Percentiles rank a stretch among this genome's conserved stretches.
Conservation (phyloP, 1,139 yeast species). For the Pichia sp. region DNA sequence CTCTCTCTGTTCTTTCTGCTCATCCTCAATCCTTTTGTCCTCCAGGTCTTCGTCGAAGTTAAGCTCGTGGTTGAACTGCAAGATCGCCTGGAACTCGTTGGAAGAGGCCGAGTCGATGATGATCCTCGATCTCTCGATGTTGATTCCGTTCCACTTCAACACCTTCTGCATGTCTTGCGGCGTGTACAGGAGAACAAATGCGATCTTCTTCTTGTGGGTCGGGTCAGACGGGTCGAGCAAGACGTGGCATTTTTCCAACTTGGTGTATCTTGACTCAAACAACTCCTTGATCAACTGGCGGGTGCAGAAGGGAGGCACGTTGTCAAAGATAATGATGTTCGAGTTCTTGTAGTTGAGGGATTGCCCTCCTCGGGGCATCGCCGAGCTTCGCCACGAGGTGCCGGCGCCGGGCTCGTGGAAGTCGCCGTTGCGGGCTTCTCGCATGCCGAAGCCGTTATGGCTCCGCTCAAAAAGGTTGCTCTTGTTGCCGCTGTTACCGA, state of each 20-base stretch:
- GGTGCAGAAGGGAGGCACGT: slow-evolving; percentile 28
- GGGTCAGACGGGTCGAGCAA: slow-evolving; percentile 27
- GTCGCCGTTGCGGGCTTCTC: not conserved
- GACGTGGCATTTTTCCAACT: slow-evolving; percentile 27
- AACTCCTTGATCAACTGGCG: slow-evolving; percentile 27
- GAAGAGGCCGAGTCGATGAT: slow-evolving; percentile 20
- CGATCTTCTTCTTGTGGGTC: slow-evolving; percentile 26
- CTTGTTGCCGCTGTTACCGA: not conserved
- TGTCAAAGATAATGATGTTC: slow-evolving; percentile 29
- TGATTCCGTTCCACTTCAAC: slow-evolving; percentile 31
- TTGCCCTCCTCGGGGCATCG: not conserved
- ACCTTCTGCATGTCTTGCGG: slow-evolving; percentile 30
- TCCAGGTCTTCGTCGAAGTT: slow-evolving; percentile 29
- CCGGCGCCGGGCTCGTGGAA: not conserved
- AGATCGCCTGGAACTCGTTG: slow-evolving; percentile 17
- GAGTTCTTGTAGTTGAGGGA: slow-evolving; percentile 10
- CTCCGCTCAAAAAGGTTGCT: not conserved
- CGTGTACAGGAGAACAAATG: slow-evolving; percentile 27
- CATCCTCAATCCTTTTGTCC: slow-evolving; percentile 21
- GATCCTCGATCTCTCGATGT: slow-evolving; percentile 27
- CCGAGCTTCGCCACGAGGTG: slow-evolving; percentile 3
- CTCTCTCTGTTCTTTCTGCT: slow-evolving; percentile 4
- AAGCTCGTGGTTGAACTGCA: slow-evolving; percentile 24
- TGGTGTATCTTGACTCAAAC: slow-evolving; percentile 30
- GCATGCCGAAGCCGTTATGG: not conserved